A percentile compares a stretch with the other conserved stretches of the same genome.
These are phyloP conservation scores for Clitopilus passeckerianus DNA, from an alignment of 768 basidiomycete species.

Conservation along the genomic window DNA sequence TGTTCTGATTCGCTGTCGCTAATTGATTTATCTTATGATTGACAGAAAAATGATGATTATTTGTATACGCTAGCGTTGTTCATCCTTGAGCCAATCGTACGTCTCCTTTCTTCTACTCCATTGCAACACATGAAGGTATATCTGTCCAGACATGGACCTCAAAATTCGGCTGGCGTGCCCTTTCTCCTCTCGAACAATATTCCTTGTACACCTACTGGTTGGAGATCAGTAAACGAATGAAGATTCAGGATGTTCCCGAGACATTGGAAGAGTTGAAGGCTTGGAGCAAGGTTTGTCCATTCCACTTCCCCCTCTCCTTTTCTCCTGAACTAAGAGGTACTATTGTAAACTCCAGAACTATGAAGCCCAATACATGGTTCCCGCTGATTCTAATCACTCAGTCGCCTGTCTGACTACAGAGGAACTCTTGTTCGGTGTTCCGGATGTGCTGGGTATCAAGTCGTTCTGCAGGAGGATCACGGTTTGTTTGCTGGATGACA, in stretches of 20 bases:
- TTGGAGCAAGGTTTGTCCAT: conserved; percentile 32
- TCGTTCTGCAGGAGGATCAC: conserved; percentile 25
- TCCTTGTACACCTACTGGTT: conserved; percentile 38
- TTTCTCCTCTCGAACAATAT: conserved; percentile 37
- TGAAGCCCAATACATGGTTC: conserved; percentile 35
- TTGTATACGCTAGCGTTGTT: conserved; percentile 37
- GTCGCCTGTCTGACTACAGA: conserved; percentile 34
- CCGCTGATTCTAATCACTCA: conserved; percentile 31
- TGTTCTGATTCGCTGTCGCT: too few relatives aligned
- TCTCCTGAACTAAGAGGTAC: not conserved
- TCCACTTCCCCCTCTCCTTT: not conserved
- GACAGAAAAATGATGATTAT: conserved; percentile 33
- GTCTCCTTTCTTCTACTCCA: conserved; percentile 2
- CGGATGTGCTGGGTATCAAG: conserved; percentile 31
- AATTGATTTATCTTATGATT: not conserved
- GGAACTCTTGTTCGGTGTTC: conserved; percentile 34
- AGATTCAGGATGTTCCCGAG: conserved; percentile 40
- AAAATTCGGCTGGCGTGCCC: conserved; percentile 37
- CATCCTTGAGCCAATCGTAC: conserved; percentile 31
- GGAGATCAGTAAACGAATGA: conserved; percentile 43
- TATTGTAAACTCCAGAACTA: conserved; percentile 25
- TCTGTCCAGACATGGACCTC: conserved; percentile 29
- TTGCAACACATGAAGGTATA: not conserved
- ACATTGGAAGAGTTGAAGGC: conserved; percentile 27
- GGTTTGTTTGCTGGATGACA: conserved; percentile 35